Base-by-base conservation (phyloP, 306 rosid species). In the Rosa persica region DNA sequence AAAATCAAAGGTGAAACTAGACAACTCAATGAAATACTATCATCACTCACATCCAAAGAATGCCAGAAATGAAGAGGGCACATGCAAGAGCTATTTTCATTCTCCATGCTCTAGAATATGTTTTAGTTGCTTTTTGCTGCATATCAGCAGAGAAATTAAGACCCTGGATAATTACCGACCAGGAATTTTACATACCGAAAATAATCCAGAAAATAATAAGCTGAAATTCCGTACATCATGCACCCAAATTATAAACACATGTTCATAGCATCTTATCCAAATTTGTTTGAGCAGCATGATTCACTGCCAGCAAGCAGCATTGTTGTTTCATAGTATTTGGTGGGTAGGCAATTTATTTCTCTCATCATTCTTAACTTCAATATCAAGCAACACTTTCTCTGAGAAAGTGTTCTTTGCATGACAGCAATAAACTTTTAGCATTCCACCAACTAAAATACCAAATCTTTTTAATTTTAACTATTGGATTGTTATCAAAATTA, bases 81-180 rank as follows among this genome's bases (percentile, higher is more conserved):
- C 99, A 93, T 16, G 99, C 99, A 83, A 95, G 98, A 72, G 99
- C 99, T 86, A 95, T 95, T 61, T 98, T 90, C 99, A 95, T 95
- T 84, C 98, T 81, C 99, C 99, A 95, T 77, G 98, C 99, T 80
- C 99, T 98, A 78, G 99, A 95, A 85, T 93, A 95, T 5, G 96
- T 76, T 84, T 95, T 95, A 44, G 99, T 95, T 60, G 99, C 86
- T 72, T 82, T 90, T 83, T 77, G 86, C 85, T 93, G 98, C 99
- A 95, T 95, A 75, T 95, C 99, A 48, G 93, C 72, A 68, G 98
- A 34, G 89, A 95, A 95, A 87, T 98, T 95, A 75, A 95, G 86
- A 81, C 99, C 99, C 99, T 95, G 90, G 62, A 85, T 78, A 79
- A n/a, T 55, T 72, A 13, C 47, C 61, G 51, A 73, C 67, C 67